Base-by-base conservation (phyloP, 306 rosid species). In the Sindora glabra region DNA sequence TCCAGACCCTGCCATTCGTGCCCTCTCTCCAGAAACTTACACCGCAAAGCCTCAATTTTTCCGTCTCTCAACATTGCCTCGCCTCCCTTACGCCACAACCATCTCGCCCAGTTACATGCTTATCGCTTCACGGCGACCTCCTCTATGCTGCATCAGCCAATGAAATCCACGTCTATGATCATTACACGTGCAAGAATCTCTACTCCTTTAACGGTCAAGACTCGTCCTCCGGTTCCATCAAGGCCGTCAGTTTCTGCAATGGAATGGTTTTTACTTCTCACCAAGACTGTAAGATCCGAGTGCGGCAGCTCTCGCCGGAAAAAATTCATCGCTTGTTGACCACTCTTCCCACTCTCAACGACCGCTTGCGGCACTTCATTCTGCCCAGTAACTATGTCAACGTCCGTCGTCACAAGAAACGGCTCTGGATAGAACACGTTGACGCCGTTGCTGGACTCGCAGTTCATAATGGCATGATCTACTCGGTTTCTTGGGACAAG, bases 401-500 rank as follows among this genome's bases (percentile, higher is more conserved):
- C 11, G 24, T 92, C 33, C 96, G 98, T 1, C 96, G 96, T 27
- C 96, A 92, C 70, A 53, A 78, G 33, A 81, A 66, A 8, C 64
- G 77, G 3, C 86, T 92, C 53, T 88, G 96, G 98, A 92, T 92
- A 3, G 74, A 86, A 22, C 98, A 92, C 58, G 84, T 84, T 0
- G 98, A 92, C 81, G 94, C 98, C 51, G 85, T 92, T 3, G 74
- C 96, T 0, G 94, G 80, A 25, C 77, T 88, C 26, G 85, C 87
- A 17, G 90, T 83, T 2, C 22, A 62, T 1, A 37, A 74, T 70
- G 83, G 80, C 13, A 44, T 79, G 10, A 77, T 92, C 13, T 92
- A 88, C 62, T 92, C 98, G 1, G 95, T 92, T 19, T 92, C 98
- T 3, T 92, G 98, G 98, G 98, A 92, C 27, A 76, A 70, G 73